Conservation (phyloP, 2,329 filamentous ascomycete species). For the Exophiala viscosa region DNA sequence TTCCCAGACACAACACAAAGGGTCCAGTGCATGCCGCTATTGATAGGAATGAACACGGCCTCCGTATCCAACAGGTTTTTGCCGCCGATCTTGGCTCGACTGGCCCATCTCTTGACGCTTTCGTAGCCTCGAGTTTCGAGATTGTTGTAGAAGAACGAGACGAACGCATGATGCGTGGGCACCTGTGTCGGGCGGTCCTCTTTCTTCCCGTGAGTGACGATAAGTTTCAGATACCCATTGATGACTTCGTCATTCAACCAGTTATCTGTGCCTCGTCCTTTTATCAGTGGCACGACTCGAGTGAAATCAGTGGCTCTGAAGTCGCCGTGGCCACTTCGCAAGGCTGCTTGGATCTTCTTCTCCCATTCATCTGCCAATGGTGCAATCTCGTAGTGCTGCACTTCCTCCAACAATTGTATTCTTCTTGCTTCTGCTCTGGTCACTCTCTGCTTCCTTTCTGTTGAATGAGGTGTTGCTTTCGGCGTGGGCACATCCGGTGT, state of each 20-base stretch:
- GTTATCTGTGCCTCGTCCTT: constrained; percentile 20
- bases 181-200: constrained; percentile 28
- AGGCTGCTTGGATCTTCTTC: constrained; percentile 32
- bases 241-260: constrained; percentile 49
- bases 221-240: constrained; percentile 43
- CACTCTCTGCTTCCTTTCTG: constrained; percentile 16
- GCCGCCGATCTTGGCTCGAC: constrained; percentile 46
- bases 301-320: constrained; percentile 23
- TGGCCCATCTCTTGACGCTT: constrained; percentile 42
- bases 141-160: constrained; percentile 44
- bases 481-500: constrained; percentile 18
- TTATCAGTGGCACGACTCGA: constrained; percentile 24
- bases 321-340: constrained; percentile 15
- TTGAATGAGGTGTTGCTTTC: constrained; percentile 21
- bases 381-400: constrained; percentile 33
- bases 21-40: constrained; percentile 47
- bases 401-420: constrained; percentile 19
- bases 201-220: constrained; percentile 33
- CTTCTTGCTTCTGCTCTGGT: constrained; percentile 28
- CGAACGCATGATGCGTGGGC: constrained; percentile 43
- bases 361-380: constrained; percentile 38
- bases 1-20: constrained; percentile 44
- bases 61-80: constrained; percentile 43
- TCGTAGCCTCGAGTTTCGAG: constrained; percentile 38
- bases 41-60: constrained; percentile 47